These are phyloP conservation scores for Polytolypa hystricis DNA, from an alignment of 2,329 filamentous ascomycete species.

Conservation along the genomic window DNA sequence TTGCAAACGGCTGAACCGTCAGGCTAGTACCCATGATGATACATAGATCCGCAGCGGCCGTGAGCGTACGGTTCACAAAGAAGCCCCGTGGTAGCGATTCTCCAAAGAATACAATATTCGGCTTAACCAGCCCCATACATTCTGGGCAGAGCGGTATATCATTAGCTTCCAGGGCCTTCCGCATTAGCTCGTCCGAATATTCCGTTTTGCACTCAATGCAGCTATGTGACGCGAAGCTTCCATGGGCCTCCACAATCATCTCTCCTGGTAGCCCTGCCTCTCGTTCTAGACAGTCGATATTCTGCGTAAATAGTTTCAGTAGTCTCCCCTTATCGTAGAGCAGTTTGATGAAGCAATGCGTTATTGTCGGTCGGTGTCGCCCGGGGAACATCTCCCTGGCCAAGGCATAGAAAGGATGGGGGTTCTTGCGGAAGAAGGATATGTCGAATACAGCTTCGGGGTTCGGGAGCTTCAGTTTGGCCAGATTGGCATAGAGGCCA, in stretches of 20 bases:
- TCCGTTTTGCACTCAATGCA: slow-evolving; percentile 76
- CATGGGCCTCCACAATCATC: slow-evolving; percentile 84
- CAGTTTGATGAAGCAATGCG: slow-evolving; percentile 78
- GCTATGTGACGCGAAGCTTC: slow-evolving; percentile 80
- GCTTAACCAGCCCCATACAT: slow-evolving; percentile 77
- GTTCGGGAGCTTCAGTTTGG: slow-evolving; percentile 71
- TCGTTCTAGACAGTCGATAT: slow-evolving; percentile 91
- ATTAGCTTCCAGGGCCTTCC: slow-evolving; percentile 52
- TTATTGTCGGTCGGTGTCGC: slow-evolving; percentile 75
- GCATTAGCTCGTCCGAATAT: slow-evolving; percentile 67
- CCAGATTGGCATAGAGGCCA: slow-evolving; percentile 86
- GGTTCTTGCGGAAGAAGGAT: slow-evolving; percentile 71
- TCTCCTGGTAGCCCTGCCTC: slow-evolving; percentile 71
- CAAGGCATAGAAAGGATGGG: slow-evolving; percentile 81
- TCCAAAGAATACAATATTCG: slow-evolving; percentile 91
- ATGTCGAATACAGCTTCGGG: slow-evolving; percentile 94
- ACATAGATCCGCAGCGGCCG: slow-evolving; percentile 58
- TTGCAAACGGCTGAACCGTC: slow-evolving; percentile 78
- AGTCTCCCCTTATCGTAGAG: slow-evolving; percentile 65
- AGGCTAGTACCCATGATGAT: slow-evolving; percentile 86
- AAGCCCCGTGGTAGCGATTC: slow-evolving; percentile 59
- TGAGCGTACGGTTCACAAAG: slow-evolving; percentile 46
- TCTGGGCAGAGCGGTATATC: slow-evolving; percentile 59
- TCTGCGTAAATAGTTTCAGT: slow-evolving; percentile 86
- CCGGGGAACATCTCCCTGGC: slow-evolving; percentile 89